Evolutionary conservation across 108 stramenopile species (phyloP), one percentile per base, ranked within the genome.

Genomic region (Discostella stelligeroides): DNA sequence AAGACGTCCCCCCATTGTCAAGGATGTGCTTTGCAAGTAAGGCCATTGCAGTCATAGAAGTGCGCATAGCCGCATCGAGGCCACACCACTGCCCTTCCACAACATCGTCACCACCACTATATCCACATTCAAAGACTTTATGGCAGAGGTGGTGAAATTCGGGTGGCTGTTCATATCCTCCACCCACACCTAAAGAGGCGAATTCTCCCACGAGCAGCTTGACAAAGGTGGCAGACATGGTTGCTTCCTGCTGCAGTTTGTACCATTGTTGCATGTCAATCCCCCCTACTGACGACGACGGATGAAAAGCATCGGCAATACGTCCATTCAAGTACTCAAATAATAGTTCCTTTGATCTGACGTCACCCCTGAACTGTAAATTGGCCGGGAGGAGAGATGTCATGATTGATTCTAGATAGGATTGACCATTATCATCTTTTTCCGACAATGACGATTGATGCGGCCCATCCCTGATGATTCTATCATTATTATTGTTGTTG

Each of bases 131-230:
- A 72, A 91, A 90, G 17, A 66, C 30, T 15, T 30, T 41, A 74
- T 90, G 92, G n/a, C 80, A 81, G 12, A 39, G 60, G 34, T 85
- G 84, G 65, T 94, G 92, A 65, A 89, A 90, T 68, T 91, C 90
- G 45, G 89, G 41, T 0, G 88, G 85, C 62, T 89, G 58, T 37
- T 89, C 75, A 66, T 94, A 94, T 34, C 34, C 34, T 6, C 34
- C 34, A 34, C 34, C 34, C 34, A 34, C 34, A 34, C 34, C 34
- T 6, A 34, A 34, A 5, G 34, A 3, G 34, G 80, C 68, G 67
- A 91, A 87, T 84, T 94, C 92, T 38, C 86, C 86, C 14, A 90
- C 48, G 17, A 94, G 68, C 4, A 73, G 49, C 12, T 63, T 62
- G 6, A 90, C 69, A 70, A 89, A 94, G 7, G 70, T 59, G 14